A percentile compares a stretch with the other conserved stretches of the same genome.
Evolutionary conservation across 495 filamentous ascomycete genomes (phyloP).

Genomic region (Penicillium argentinense): DNA sequence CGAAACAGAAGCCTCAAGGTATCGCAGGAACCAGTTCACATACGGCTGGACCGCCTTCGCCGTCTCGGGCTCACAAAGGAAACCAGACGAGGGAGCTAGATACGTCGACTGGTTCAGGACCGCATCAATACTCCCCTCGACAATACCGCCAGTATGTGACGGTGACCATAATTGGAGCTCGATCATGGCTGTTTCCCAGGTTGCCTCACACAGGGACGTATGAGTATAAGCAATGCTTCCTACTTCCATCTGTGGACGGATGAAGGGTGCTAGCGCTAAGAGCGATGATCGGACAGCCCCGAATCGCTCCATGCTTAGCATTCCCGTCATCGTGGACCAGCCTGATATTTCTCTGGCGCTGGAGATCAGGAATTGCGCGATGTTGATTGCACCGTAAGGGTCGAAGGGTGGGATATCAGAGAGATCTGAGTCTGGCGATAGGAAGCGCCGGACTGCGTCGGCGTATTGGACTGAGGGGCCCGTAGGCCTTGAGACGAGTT

Average conservation of each 20-base stretch:
- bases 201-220: slow-evolving; percentile 22
- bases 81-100: slow-evolving; percentile 24
- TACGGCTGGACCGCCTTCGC: slow-evolving; percentile 30
- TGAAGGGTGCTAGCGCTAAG: slow-evolving; percentile 26
- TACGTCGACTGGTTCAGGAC: slow-evolving; percentile 28
- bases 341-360: slow-evolving; percentile 38
- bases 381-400: slow-evolving; percentile 38
- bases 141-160: slow-evolving; percentile 34
- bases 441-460: slow-evolving; percentile 33
- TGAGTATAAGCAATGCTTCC: not conserved
- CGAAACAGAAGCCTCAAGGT: slow-evolving; percentile 23
- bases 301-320: slow-evolving; percentile 36
- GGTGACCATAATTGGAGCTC: slow-evolving; percentile 40
- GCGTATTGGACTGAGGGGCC: slow-evolving; percentile 27
- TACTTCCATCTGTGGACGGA: slow-evolving; percentile 13
- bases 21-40: slow-evolving; percentile 39
- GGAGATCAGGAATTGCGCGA: slow-evolving; percentile 39
- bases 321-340: slow-evolving; percentile 41
- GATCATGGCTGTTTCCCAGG: slow-evolving; percentile 40
- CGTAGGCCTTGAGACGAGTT: slow-evolving; percentile 17
- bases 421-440: slow-evolving; percentile 25
- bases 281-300: slow-evolving; percentile 31
- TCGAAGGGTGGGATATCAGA: slow-evolving; percentile 27
- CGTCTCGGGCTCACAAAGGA: slow-evolving; percentile 25
- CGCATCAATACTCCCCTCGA: slow-evolving; percentile 30